These are phyloP conservation scores for Grosmannia huntii DNA, from an alignment of 2,329 filamentous ascomycete species.

Conservation along the genomic window DNA sequence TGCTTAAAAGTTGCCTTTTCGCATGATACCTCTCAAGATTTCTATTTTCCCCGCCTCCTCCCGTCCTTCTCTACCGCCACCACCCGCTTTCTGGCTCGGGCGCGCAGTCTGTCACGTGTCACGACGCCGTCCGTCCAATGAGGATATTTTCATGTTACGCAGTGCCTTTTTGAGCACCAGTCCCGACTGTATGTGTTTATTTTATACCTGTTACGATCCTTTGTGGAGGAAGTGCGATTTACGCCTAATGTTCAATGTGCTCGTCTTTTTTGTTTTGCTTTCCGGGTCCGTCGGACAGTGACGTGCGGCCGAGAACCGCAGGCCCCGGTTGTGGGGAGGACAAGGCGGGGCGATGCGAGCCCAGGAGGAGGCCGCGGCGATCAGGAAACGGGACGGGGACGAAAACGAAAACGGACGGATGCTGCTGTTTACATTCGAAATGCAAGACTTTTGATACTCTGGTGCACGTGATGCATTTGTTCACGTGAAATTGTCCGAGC, in stretches of 20 bases:
- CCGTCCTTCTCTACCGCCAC: not conserved
- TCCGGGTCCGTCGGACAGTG: not conserved
- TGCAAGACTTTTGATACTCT: not conserved
- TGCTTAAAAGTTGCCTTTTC: conserved; percentile 30
- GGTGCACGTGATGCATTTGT: not conserved
- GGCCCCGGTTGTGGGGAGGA: not conserved
- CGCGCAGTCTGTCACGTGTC: not conserved
- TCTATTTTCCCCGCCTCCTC: conserved; percentile 8
- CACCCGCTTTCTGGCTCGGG: not conserved
- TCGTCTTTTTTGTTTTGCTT: not conserved
- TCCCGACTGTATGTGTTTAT: not conserved
- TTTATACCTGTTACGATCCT: not conserved
- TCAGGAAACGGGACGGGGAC: not conserved
- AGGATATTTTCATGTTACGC: not conserved
- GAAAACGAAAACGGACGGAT: not conserved
- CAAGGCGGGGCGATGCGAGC: not conserved
- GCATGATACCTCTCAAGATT: conserved; percentile 34
- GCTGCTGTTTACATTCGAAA: not conserved
- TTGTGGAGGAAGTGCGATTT: not conserved
- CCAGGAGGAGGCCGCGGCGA: not conserved
- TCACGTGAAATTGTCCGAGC: too few species aligned
- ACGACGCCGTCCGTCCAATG: not conserved
- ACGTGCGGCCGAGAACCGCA: not conserved
- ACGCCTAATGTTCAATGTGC: not conserved
- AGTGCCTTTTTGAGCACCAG: not conserved